Evolutionary conservation across 371 early-diverging fungal genomes (phyloP), one percentile per base, ranked within the genome.

Genomic region (Umbelopsis sp.): DNA sequence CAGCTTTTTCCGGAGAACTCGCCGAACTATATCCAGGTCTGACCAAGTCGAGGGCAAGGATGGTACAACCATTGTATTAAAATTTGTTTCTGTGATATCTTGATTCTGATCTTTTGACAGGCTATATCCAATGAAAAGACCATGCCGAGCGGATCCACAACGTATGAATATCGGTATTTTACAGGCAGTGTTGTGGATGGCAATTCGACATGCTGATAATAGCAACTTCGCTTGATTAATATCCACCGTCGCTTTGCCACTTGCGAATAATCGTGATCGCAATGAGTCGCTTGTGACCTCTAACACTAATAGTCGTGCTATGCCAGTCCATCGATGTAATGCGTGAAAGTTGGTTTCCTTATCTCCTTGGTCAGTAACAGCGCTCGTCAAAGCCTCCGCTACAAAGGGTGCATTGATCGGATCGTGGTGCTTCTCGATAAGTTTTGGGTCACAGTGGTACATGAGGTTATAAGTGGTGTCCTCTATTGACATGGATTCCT

Each of bases 101-200:
- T 64, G 46, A 12, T 69, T 38, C 41, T 66, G 29, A 45, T 76
- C 38, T 41, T 69, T 14, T 4, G 70, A 63, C 18, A 86, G 74
- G 68, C 83, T 80, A 48, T 85, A 83, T 1, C 93, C 95, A 3
- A 79, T 81, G 70, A 86, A 94, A 70, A 91, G 74, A 18, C 69
- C 73, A 71, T 87, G 85, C 70, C 91, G 84, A 9, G 79, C 72
- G 16, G 90, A 89, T 10, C 92, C 93, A 4, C 86, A 85, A 0
- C 91, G 92, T 7, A 92, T 85, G 81, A 94, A 94, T 11, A 88
- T 87, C 20, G 95, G 93, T 32, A 93, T 76, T 37, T 74, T 76
- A 72, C 94, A 94, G 14, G 80, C 85, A 2, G 83, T 86, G 72
- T 92, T 92, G 53, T 88, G 87, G 62, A 92, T 82, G 0, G 94